Evolutionary conservation across 345 rosid species (phyloP), one percentile per base, ranked within the genome.

Genomic region (Pugionium dolabratum): DNA sequence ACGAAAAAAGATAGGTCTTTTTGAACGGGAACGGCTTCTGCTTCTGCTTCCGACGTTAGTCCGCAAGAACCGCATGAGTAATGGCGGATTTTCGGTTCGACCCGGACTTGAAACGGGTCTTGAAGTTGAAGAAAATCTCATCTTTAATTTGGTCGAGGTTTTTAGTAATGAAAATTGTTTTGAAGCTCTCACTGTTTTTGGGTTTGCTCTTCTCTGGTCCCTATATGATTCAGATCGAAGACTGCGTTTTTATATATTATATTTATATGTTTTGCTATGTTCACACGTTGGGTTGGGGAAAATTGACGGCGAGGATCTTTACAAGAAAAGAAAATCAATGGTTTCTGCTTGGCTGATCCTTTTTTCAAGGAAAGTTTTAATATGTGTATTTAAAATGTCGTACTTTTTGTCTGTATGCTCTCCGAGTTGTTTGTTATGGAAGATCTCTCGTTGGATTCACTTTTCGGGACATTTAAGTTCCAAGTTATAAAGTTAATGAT

Each of bases 61-160:
- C 33, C 91, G 79, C 57, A 89, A 71, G 75, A 86, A 86, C 79
- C 90, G 79, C 98, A 89, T 82, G 62, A 89, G 78, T 8, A 91
- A 88, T 42, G 98, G 90, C 45, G 98, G 97, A 61, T 82, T 92
- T 66, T 92, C 97, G 0, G 91, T 49, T 73, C 97, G 93, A 69
- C 96, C 91, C 73, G 98, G 98, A 69, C 98, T 92, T 1, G 91
- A 85, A 26, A 75, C 76, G 79, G 90, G 81, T 76, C 87, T 87
- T 4, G 85, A 67, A 4, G 86, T 87, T 4, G 85, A 67, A 4
- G 86, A 64, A 9, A 83, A 63, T 84, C 85, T 92, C 97, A 86
- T 92, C 34, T 31, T 61, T 26, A 18, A 18, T 18, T 18, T 18
- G 0, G 18, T 0, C 18, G 18, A 18, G 18, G 18, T 18, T 18